Conservation (phyloP, 805 yeast genomes). For the Nakazawaea pomicola region DNA sequence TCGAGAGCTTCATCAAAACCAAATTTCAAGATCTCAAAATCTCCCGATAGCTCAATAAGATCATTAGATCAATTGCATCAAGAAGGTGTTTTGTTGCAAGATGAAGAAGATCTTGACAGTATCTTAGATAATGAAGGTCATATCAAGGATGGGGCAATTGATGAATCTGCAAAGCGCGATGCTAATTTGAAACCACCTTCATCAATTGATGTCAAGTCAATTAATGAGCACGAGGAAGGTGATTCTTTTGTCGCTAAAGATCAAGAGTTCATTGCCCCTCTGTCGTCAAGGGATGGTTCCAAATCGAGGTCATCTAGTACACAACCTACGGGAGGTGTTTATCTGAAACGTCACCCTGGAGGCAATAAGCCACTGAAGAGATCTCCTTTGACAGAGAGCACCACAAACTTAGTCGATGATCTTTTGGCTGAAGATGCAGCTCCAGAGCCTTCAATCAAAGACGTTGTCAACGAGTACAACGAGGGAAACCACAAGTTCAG, state of each 20-base stretch:
- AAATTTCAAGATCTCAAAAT: conserved; percentile 38
- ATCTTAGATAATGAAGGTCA: conserved; percentile 51
- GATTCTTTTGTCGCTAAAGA: conserved; percentile 19
- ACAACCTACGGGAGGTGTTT: background rate
- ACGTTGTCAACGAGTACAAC: conserved; percentile 27
- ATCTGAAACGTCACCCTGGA: background rate
- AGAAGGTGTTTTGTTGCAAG: conserved; percentile 53
- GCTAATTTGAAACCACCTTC: conserved; percentile 7
- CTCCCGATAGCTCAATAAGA: conserved; percentile 23
- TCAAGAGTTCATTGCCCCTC: conserved; percentile 30
- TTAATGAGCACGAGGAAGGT: conserved; percentile 10
- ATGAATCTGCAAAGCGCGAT: conserved; percentile 17
- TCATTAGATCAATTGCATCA: conserved; percentile 30
- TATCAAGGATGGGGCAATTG: conserved; percentile 42
- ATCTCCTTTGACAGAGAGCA: conserved; percentile 8
- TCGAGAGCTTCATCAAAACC: conserved; percentile 22
- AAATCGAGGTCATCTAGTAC: conserved; percentile 12
- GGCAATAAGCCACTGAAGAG: conserved; percentile 2
- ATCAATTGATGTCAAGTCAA: conserved; percentile 11
- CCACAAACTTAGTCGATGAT: background rate
- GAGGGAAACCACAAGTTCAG: conserved; percentile 21
- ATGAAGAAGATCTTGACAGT: conserved; percentile 50
- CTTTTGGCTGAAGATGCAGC: conserved; percentile 16
- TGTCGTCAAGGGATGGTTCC: conserved; percentile 19
- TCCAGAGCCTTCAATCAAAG: conserved; percentile 21